phyloP scores from a whole-genome alignment of 345 rosid genomes.

The Hevea brasiliensis region DNA sequence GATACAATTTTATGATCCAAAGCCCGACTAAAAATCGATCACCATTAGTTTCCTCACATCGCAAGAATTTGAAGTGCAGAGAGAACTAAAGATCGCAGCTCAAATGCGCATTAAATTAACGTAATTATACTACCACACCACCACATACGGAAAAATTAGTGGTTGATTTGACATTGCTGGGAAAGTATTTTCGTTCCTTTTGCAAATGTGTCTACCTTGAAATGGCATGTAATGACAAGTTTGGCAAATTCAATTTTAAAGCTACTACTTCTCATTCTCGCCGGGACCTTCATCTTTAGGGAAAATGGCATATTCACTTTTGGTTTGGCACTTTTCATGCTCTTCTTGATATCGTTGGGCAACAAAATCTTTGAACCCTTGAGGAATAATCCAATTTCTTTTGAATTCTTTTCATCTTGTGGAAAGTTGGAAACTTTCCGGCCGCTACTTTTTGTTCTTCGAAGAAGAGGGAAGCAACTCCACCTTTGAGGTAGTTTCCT shows the following conservation, averaged over 20 bases:
- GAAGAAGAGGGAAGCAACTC: conserved; percentile 15
- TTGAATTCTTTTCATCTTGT: conserved; percentile 1
- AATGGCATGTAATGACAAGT: conserved; percentile 11
- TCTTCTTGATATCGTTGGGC: conserved; percentile 3
- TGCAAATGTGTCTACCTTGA: conserved; percentile 25
- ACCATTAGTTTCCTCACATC: neutral
- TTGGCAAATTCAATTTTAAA: conserved; percentile 9
- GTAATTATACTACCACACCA: neutral
- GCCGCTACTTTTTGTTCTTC: conserved; percentile 11
- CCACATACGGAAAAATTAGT: neutral
- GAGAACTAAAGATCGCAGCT: too few species aligned
- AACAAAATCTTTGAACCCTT: neutral
- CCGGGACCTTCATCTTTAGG: conserved; percentile 19
- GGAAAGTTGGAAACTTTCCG: conserved; percentile 16
- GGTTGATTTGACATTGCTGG: conserved; percentile 33
- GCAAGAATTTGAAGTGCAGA: too few species aligned
- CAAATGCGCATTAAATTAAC: neutral
- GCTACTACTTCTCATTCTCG: conserved; percentile 19
- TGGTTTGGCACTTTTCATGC: neutral
- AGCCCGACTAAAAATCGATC: neutral
- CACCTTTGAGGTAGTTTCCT: conserved; percentile 14
- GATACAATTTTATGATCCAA: neutral
- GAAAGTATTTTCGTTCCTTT: conserved; percentile 20
- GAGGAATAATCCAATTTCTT: neutral
- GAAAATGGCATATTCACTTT: conserved; percentile 14